Evolutionary conservation across 129 eudicot species (phyloP), one percentile per base, ranked within the genome.

Genomic region (Glebionis coronaria): DNA sequence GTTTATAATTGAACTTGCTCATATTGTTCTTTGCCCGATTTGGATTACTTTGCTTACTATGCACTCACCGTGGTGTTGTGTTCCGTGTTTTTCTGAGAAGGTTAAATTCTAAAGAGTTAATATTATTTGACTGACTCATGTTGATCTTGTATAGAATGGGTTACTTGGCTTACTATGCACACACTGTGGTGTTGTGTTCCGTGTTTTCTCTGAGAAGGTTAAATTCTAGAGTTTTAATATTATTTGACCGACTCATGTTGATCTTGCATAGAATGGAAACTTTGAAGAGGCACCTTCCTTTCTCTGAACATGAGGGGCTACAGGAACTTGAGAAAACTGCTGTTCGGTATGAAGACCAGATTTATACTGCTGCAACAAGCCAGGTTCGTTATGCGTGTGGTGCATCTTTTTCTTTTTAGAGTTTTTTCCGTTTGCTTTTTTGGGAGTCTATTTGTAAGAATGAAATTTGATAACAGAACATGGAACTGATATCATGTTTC

Each of bases 261-360:
- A 45, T 71, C 35, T 21, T 71, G 72, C 50, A 51, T 62, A 92
- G 98, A 78, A 78, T 85, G 85, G 89, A 85, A 5, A 76, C 91
- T 0, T 73, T 92, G 91, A 83, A 76, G 79, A 83, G 84, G 77
- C 95, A 88, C 71, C 76, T 85, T 69, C 96, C 96, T 20, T 74
- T 82, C 63, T 85, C 87, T 76, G 98, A 95, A 63, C 84, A 61
- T 61, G 96, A 88, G 67, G 96, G 90, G 42, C 40, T 83, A 27
- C 81, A 77, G 74, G 95, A 88, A 60, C 87, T 88, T 18, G 76
- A 79, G 56, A 81, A 81, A 52, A 79, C 85, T 67, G 86, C 93
- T 61, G 79, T 73, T 55, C 83, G 90, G 70, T 89, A 83, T 73
- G 96, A 89, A 78, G 93, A 89, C 67, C 81, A 81, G 71, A 74